These are phyloP conservation scores for Davidsoniella australis DNA, from an alignment of 2,329 filamentous ascomycete species.

Conservation along the genomic window DNA sequence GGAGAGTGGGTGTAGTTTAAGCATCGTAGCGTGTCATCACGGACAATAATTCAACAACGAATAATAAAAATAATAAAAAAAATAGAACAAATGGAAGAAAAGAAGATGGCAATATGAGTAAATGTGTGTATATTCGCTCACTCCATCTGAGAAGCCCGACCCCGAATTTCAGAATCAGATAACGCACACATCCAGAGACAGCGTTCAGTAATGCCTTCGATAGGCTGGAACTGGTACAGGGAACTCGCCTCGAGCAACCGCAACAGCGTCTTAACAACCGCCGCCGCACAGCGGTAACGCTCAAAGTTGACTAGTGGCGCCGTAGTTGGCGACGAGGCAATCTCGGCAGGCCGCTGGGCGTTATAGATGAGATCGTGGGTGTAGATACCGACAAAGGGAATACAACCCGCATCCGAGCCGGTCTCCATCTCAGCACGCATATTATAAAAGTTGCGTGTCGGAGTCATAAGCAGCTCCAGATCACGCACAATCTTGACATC, in stretches of 20 bases:
- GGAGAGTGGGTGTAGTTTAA: background rate
- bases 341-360: conserved; percentile 58
- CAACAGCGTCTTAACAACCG: conserved; percentile 63
- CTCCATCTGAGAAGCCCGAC: conserved; percentile 33
- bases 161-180: conserved; percentile 55
- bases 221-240: conserved; percentile 54
- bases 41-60: background rate
- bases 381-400: conserved; percentile 71
- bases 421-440: conserved; percentile 65
- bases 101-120: background rate
- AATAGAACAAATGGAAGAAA: background rate
- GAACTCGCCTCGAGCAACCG: conserved; percentile 65
- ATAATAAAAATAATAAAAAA: conserved; percentile 2
- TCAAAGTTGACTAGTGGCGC: conserved; percentile 70
- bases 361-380: conserved; percentile 74
- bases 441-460: conserved; percentile 60
- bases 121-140: conserved; percentile 13
- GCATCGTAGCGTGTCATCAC: no score
- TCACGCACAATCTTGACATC: conserved; percentile 51
- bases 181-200: conserved; percentile 76
- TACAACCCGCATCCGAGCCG: conserved; percentile 52
- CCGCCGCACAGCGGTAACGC: conserved; percentile 57
- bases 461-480: conserved; percentile 57
- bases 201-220: conserved; percentile 60
- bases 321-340: conserved; percentile 47